Base-by-base conservation (phyloP, 2,329 filamentous ascomycete species). In the Colletotrichum tropicicola region DNA sequence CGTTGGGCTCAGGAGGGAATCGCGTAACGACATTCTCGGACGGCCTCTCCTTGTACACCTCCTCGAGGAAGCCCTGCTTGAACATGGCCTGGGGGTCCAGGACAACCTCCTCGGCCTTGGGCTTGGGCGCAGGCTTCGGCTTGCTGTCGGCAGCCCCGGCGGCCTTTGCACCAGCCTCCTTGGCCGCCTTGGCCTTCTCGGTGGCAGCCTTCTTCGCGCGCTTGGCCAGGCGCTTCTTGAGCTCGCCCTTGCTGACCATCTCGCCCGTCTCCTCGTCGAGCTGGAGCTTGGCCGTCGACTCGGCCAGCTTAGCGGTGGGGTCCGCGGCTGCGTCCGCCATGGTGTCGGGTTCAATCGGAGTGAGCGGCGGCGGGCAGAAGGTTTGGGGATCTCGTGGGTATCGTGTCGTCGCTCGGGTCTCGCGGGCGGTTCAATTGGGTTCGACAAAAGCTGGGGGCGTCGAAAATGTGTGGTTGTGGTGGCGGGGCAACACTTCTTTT, bases 1-100 rank as follows among this genome's bases (percentile, higher is more conserved):
- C 96, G 77, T 98, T 98, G 49, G 96, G 96, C 79, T 95, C 92
- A 19, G 92, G 92, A 2, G 92, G 92, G 74, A 95, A 94, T 70
- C 92, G 88, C 4, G 91, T 94, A 51, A 90, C 78, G 19, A 91
- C 88, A 13, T 82, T 79, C 69, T 85, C 86, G 45, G 83, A 81
- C 2, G 89, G 89, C 51, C 88, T 85, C 77, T 91, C 87, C 66
- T 89, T 86, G 79, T 90, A 92, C 28, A 94, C 91, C 4, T 91
- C 88, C 54, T 85, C 83, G 35, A 94, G 84, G 79, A 93, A 95
- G 39, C 92, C 92, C 73, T 89, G 86, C 79, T 92, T 92, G 83
- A 94, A 95, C 87, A 94, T 94, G 69, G 86, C 83, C 67, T 92
- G 85, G 0, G 85, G 82, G 68, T 88, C 86, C 43, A 85, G 72